Evolutionary conservation across 1,284 basidiomycete genomes (phyloP), one percentile per base, ranked within the genome.

Genomic region (Irpex sp.): DNA sequence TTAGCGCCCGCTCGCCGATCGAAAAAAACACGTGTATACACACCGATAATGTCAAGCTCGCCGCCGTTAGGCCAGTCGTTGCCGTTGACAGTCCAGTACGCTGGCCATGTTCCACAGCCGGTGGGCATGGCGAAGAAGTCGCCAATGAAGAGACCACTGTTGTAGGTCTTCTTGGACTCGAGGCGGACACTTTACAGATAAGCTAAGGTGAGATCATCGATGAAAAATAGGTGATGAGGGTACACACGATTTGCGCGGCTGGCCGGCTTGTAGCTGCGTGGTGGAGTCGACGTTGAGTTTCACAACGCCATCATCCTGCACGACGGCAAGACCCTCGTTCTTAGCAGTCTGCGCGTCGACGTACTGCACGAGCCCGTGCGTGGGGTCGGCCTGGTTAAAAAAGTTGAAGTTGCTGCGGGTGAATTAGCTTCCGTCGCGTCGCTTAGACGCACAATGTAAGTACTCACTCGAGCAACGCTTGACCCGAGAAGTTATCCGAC

Each of bases 101-200:
- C 92, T 58, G 92, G 93, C 93, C 93, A 95, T 50, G 88, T 83
- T 53, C 84, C 84, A 73, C 91, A 93, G 0, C 93, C 93, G 68
- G 85, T 83, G 1, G 93, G 92, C 87, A 93, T 92, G 15, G 83
- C 75, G 59, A 75, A 77, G 65, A 94, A 82, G 72, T 95, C 92
- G n/a, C 90, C 81, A 64, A 95, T 84, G 75, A 94, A 89, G 26
- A 95, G 78, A 1, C 92, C 92, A 19, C 81, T 78, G 36, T 78
- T 83, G 73, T 87, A 94, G 7, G 77, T 77, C 67, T 88, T 85
- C 70, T 86, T 85, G 49, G 86, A 83, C 37, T 79, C 81, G 68
- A 95, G 89, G 60, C 93, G 88, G 19, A 95, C 83, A 13, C 88
- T 89, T 67, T 37, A 49, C 11, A 46, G 13, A 13, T 43, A 55